These are phyloP conservation scores for Dactylellina parvicollis DNA, from an alignment of 2,329 filamentous ascomycete species.

Conservation along the genomic window DNA sequence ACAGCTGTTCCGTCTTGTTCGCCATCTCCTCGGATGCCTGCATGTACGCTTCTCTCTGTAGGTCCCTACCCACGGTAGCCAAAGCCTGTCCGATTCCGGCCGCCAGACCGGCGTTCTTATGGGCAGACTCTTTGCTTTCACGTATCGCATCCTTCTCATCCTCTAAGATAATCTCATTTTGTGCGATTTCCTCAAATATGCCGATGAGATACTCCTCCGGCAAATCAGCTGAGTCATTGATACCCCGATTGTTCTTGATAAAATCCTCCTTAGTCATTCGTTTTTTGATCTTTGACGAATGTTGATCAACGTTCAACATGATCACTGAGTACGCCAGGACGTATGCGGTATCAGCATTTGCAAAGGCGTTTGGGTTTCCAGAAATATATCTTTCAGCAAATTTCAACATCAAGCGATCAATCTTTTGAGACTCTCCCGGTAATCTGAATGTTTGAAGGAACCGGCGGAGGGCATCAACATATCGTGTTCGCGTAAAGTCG, in stretches of 20 bases:
- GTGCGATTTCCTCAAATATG: slow-evolving; percentile 91
- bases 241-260: slow-evolving; percentile 98
- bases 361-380: slow-evolving; percentile 95
- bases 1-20: slow-evolving; percentile 81
- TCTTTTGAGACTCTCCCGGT: slow-evolving; percentile 96
- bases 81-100: slow-evolving; percentile 87
- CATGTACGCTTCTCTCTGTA: slow-evolving; percentile 90
- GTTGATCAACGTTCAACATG: slow-evolving; percentile 92
- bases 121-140: slow-evolving; percentile 70
- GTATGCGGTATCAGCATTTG: slow-evolving; percentile 97
- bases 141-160: slow-evolving; percentile 85
- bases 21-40: slow-evolving; percentile 96
- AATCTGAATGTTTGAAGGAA: slow-evolving; percentile 95
- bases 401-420: slow-evolving; percentile 99
- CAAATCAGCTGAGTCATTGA: slow-evolving; percentile 94
- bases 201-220: slow-evolving; percentile 88
- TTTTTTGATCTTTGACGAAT: slow-evolving; percentile 82
- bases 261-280: slow-evolving; percentile 98
- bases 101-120: slow-evolving; percentile 73
- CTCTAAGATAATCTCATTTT: slow-evolving; percentile 91
- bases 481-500: slow-evolving; percentile 90
- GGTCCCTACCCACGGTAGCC: slow-evolving; percentile 87
- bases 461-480: slow-evolving; percentile 88
- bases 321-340: slow-evolving; percentile 97
- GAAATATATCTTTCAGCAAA: slow-evolving; percentile 96